A percentile compares a stretch with the other conserved stretches of the same genome.
Evolutionary conservation across 345 rosid species (phyloP).

Genomic region (Excoecaria agallocha): DNA sequence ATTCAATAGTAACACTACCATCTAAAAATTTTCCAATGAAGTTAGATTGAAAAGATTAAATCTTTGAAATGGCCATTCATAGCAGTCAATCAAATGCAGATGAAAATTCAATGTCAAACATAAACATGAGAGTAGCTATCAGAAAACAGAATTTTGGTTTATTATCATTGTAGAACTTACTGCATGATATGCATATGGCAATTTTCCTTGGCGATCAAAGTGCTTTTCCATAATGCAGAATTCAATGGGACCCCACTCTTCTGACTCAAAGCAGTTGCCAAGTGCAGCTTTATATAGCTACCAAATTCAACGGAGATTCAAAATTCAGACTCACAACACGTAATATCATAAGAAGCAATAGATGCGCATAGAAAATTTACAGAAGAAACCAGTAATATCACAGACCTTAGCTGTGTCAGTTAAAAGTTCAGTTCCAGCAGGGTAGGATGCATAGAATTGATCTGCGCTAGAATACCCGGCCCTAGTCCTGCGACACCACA

Average conservation of each 20-base stretch:
- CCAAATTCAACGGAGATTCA: slow-evolving; percentile 14
- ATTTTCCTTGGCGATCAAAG: slow-evolving; percentile 89
- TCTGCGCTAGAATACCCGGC: slow-evolving; percentile 85
- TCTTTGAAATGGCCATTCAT: too few species aligned
- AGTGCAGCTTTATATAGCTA: slow-evolving; percentile 89
- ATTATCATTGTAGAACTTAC: slow-evolving; percentile 39
- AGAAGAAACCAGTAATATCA: not conserved
- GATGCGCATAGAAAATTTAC: not conserved
- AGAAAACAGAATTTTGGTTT: not conserved
- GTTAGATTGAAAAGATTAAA: too few species aligned
- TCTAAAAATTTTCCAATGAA: too few species aligned
- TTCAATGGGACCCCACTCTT: slow-evolving; percentile 88
- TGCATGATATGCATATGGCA: slow-evolving; percentile 86
- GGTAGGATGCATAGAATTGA: slow-evolving; percentile 88
- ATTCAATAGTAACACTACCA: too few species aligned
- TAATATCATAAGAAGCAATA: slow-evolving; percentile 4
- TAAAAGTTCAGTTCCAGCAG: slow-evolving; percentile 89
- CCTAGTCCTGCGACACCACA: slow-evolving; percentile 59
- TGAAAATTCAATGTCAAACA: too few species aligned
- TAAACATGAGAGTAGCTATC: too few species aligned
- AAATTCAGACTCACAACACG: not conserved
- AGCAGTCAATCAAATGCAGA: too few species aligned
- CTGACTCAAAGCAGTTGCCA: slow-evolving; percentile 78
- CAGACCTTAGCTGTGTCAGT: slow-evolving; percentile 72
- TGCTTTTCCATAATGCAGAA: slow-evolving; percentile 81